Percentiles rank a stretch among this genome's conserved stretches.
Evolutionary conservation across 306 rosid genomes (phyloP).

Genomic region (Rosa multiflora): DNA sequence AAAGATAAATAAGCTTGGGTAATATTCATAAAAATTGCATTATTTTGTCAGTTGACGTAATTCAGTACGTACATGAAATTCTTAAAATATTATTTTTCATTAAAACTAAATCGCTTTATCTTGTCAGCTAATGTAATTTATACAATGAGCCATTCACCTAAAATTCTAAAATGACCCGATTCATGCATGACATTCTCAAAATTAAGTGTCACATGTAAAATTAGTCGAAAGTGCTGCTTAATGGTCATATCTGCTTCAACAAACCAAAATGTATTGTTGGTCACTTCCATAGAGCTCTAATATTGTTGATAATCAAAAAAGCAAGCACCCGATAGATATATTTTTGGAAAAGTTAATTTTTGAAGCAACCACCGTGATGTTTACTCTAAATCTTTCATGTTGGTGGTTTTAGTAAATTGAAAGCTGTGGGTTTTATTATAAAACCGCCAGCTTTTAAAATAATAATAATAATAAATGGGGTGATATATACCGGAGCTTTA

Average conservation of each 20-base stretch:
- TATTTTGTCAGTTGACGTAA: no score
- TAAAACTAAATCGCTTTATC: no score
- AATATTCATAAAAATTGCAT: background rate
- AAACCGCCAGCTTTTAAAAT: background rate
- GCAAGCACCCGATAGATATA: no score
- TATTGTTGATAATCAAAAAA: no score
- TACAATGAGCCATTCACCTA: no score
- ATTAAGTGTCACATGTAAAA: background rate
- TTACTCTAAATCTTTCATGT: background rate
- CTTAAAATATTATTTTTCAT: no score
- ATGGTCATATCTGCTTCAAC: no score
- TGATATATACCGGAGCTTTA: background rate
- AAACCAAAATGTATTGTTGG: background rate
- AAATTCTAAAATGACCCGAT: no score
- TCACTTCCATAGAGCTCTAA: background rate
- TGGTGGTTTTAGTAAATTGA: background rate
- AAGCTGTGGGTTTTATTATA: background rate
- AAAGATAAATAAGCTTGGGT: background rate
- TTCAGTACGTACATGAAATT: no score
- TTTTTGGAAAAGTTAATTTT: no score
- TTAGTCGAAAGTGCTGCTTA: background rate
- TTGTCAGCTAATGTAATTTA: no score
- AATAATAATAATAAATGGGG: background rate
- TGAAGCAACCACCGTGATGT: background rate
- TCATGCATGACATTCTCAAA: no score